Evolutionary conservation across 1,139 yeast species (phyloP), one percentile per base, ranked within the genome.

Genomic region (Blastobotrys buckinghamii): DNA sequence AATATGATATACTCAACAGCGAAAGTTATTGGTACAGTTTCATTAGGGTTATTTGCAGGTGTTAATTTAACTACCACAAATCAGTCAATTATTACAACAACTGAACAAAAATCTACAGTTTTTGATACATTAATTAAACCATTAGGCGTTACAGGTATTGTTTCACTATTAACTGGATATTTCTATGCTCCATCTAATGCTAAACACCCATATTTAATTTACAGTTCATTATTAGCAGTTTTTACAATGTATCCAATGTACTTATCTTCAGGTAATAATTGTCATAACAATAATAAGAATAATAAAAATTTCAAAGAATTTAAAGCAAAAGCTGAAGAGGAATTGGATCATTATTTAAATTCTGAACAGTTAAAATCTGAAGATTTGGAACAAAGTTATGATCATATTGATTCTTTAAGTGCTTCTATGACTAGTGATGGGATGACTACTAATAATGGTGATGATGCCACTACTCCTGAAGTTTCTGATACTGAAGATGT

Each of bases 1-100:
- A 15, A 32, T 32, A 15, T 22, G 24, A 22, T 22, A 17, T 17
- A 36, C 24, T 17, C 22, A 6, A 17, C 15, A 36, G 39, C 39
- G 15, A 61, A 61, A 46, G 59, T 61, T 41, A 50, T 61, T 34
- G 65, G 65, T 10, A 60, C 65, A 16, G 63, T 60, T 15, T 54
- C 63, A 9, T 50, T 61, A 43, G 65, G 65, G 12, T 50, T 61
- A 17, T 54, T 59, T 16, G 59, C 65, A 16, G 65, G 65, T 17
- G 53, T 59, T 39, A 44, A 57, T 17, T 55, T 59, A 27, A 50
- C 60, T 13, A 27, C 38, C 6, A 6, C 32, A 10, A 20, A 22
- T 10, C 19, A 35, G 24, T 19, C 39, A 19, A 42, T 30, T 16
- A 15, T 9, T 27, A 7, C 22, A 22, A 22, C 38, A 10, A 12